Percentiles rank a stretch among this genome's conserved stretches.
phyloP scores from a whole-genome alignment of 192 early-diverging fungal species.

The Coemansia sp. region DNA sequence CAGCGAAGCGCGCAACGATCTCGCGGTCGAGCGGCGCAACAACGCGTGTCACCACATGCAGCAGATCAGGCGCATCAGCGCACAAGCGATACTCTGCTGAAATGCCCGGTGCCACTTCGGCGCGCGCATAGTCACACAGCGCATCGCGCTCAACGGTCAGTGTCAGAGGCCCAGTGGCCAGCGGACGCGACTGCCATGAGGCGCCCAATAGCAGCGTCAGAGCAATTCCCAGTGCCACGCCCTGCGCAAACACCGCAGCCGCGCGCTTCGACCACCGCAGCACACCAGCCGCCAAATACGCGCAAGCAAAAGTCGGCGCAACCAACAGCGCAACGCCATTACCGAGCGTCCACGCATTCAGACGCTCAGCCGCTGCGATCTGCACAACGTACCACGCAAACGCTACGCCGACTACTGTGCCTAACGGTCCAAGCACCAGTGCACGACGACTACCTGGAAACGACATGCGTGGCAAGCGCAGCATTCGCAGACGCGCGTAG shows the following conservation, averaged over 20 bases:
- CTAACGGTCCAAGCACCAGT: not conserved
- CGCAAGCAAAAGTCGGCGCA: constrained; percentile 5
- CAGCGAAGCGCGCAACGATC: constrained; percentile 28
- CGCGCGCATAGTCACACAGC: constrained; percentile 27
- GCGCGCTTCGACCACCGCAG: constrained; percentile 20
- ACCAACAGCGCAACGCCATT: constrained; percentile 8
- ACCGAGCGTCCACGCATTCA: constrained; percentile 33
- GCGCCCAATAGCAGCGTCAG: constrained; percentile 16
- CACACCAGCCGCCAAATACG: constrained; percentile 8
- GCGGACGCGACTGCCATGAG: constrained; percentile 37
- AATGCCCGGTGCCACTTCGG: constrained; percentile 5
- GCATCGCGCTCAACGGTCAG: constrained; percentile 9
- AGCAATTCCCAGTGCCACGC: constrained; percentile 11
- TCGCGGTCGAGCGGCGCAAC: constrained; percentile 30
- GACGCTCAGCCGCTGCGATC: constrained; percentile 12
- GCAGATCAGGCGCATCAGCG: constrained; percentile 14
- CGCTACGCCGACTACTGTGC: not conserved
- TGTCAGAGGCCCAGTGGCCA: not conserved
- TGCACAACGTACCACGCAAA: constrained; percentile 27
- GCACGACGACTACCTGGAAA: not conserved
- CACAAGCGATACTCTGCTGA: constrained; percentile 27
- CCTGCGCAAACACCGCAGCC: constrained; percentile 1
- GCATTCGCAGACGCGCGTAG: not conserved
- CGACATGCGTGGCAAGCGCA: not conserved
- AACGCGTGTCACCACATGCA: constrained; percentile 14